Base-by-base conservation (phyloP, 192 early-diverging fungal genomes). In the Coemansia sp. region DNA sequence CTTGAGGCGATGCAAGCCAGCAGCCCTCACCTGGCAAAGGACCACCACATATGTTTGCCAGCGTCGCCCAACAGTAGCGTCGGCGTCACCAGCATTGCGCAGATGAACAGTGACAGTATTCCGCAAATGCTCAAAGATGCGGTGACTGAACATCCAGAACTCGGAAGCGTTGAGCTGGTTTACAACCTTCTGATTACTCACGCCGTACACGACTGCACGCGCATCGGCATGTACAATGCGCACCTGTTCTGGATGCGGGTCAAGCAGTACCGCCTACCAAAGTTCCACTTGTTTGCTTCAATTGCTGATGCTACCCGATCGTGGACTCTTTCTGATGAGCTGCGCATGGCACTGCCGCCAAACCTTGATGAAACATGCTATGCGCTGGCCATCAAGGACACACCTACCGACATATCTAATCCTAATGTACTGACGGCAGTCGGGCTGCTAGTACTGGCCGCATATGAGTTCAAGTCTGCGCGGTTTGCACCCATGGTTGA, bases 391-490 rank as follows among this genome's bases (percentile, higher is more conserved):
- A 54, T 75, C 23, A 54, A 64, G 13, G 4, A 65, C 22, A 66
- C 71, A 26, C 67, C 68, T 5, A 61, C 45, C 19, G 69, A 71
- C 23, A 45, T 19, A 41, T 54, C 51, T 27, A 58, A 54, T 24
- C 61, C 70, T 27, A 71, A 62, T 27, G 56, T 81, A 0, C 41
- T 81, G 3, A 54, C 43, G 11, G 69, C 71, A 4, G 29, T 72
- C 9, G 78, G 72, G 3, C 55, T 81, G 66, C 57, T 81, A 56
- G 59, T 64, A 0, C 63, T 81, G 51, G 68, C 73, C 16, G 57
- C 69, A 12, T 81, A 81, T 57, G 78, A 81, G 64, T 81, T 81
- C 69, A 81, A 81, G 63, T 81, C 78, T 38, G 78, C 78, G 12
- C 73, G 78, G 13, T 81, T 81, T 75, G 73, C 73, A 23, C 61